Evolutionary conservation across 2,329 filamentous ascomycete genomes (phyloP), one percentile per base, ranked within the genome.

Genomic region (Fusarium buxicola): DNA sequence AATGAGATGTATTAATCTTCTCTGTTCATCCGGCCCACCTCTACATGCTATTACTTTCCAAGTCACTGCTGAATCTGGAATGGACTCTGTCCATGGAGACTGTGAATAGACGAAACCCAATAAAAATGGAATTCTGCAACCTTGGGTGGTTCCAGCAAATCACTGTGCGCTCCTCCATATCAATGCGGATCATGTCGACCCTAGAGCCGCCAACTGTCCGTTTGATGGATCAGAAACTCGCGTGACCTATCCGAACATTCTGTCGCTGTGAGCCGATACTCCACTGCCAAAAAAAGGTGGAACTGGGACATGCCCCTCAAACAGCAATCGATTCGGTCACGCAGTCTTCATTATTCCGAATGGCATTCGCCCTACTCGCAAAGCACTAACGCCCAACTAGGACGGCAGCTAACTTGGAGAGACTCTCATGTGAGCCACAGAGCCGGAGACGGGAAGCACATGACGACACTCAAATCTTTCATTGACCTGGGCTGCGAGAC

Each of bases 61-160:
- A 8, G 18, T 32, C 41, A 12, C 8, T 12, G 1, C 3, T 45
- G 7, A 8, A 9, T 32, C 12, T 8, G 16, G 1, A 3, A 3
- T n/a, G 16, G 8, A 15, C 41, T 25, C 41, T 45, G 3, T 45
- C 41, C 9, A 32, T 45, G 41, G 41, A 45, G 4, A 12, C 28
- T n/a, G 41, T 30, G 3, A 28, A 45, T 10, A 31, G n/a, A n/a
- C n/a, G n/a, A n/a, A n/a, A n/a, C n/a, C n/a, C n/a, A 28, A 45
- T 10, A 31, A n/a, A 0, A 0, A 0, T 45, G 43, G 43, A 9
- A 24, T 3, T 2, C 9, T 7, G 32, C 43, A 4, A 34, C 28
- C 11, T 18, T 45, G 4, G 1, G 2, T 2, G 6, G 18, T 0
- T 25, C 43, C 0, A 28, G 30, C 0, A 13, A 32, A 45, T 30